Conservation (phyloP, 148 eudicot species). For the Chenopodium album region DNA sequence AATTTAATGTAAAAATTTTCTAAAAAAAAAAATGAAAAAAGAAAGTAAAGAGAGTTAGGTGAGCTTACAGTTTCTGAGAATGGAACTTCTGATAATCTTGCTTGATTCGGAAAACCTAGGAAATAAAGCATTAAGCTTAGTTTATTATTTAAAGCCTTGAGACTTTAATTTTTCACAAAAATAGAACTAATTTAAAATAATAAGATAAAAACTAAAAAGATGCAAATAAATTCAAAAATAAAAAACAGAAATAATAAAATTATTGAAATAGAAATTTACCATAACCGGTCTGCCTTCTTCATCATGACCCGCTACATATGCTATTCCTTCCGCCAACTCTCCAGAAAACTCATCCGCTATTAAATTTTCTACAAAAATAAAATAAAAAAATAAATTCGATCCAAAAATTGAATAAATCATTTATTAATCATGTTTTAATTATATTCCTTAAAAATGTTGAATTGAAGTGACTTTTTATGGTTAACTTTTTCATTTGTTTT, state of each 20-base stretch:
- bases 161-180: no score
- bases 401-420: no score
- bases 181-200: no score
- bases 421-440: no score
- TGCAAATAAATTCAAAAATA: background rate
- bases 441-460: background rate
- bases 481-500: conserved; percentile 10
- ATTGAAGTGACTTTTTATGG: background rate
- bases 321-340: conserved; percentile 87
- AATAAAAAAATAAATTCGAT: no score
- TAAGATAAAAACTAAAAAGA: background rate
- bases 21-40: background rate
- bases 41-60: background rate
- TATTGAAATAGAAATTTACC: conserved; percentile 38
- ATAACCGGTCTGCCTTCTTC: conserved; percentile 75
- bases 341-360: conserved; percentile 95
- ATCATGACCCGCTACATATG: conserved; percentile 92
- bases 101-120: conserved; percentile 85
- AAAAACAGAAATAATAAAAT: background rate
- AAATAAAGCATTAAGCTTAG: background rate
- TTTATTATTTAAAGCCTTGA: background rate
- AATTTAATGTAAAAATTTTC: no score
- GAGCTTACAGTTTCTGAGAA: conserved; percentile 82
- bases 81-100: conserved; percentile 91
- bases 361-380: conserved; percentile 47